These are phyloP conservation scores for Cornus florida DNA, from an alignment of 148 eudicot genomes.

Conservation along the genomic window DNA sequence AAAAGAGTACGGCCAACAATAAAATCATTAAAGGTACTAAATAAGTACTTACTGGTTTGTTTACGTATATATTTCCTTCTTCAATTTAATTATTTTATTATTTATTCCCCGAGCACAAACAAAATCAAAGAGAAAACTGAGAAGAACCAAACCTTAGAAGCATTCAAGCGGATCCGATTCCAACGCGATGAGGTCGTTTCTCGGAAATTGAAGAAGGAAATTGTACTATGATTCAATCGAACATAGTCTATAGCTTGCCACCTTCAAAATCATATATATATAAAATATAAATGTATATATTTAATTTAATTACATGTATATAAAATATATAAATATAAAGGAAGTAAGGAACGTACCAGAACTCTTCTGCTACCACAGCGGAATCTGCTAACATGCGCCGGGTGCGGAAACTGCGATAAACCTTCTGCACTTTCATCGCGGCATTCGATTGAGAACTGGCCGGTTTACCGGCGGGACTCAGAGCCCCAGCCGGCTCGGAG, in stretches of 20 bases:
- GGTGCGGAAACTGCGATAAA: constrained; percentile 79
- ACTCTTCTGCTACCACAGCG: constrained; percentile 84
- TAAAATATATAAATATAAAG: not conserved
- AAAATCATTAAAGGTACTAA: no score
- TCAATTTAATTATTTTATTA: no score
- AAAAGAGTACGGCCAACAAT: no score
- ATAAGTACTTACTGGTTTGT: no score
- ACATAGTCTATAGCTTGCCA: constrained; percentile 88
- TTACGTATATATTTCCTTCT: no score
- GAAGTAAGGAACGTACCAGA: constrained; percentile 41
- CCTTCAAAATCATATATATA: constrained; percentile 39
- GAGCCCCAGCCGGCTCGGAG: not conserved
- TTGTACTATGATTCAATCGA: constrained; percentile 67
- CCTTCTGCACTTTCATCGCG: constrained; percentile 70
- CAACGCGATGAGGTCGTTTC: constrained; percentile 78
- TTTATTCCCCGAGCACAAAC: no score
- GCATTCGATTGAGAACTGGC: constrained; percentile 28
- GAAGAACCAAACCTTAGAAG: constrained; percentile 60
- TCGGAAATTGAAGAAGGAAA: constrained; percentile 73
- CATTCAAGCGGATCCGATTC: constrained; percentile 65
- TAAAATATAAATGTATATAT: no score
- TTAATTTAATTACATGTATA: not conserved
- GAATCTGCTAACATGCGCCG: constrained; percentile 84
- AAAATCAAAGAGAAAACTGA: not conserved
- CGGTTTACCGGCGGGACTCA: constrained; percentile 14